Evolutionary conservation across 306 rosid genomes (phyloP).

Genomic region (Dalbergia oliveri): DNA sequence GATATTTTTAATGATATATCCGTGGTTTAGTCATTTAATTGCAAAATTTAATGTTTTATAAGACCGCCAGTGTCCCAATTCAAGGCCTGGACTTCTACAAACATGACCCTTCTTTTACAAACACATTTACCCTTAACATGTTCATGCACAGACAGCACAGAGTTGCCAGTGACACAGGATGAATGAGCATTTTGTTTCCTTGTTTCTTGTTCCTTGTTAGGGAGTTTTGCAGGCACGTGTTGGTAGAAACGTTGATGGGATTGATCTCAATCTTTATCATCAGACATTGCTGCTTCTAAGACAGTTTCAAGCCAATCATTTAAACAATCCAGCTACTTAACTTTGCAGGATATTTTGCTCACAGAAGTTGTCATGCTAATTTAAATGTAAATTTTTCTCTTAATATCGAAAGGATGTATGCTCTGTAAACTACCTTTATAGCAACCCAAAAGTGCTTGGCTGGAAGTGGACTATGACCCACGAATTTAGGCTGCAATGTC

Average conservation of each 20-base stretch:
- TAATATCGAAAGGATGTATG: conserved; percentile 23
- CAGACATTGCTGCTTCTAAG: conserved; percentile 75
- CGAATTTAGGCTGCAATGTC: too few species aligned
- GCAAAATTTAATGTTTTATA: too few species aligned
- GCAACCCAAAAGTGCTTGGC: too few species aligned
- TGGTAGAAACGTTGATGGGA: conserved; percentile 90
- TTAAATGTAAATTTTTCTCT: neutral
- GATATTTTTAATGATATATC: too few species aligned
- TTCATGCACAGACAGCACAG: neutral
- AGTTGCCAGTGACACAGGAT: neutral
- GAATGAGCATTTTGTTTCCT: conserved; percentile 34
- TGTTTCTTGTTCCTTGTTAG: conserved; percentile 58
- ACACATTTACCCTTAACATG: conserved; percentile 13
- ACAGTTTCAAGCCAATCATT: conserved; percentile 75
- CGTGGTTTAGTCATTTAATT: too few species aligned
- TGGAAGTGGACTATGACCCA: too few species aligned
- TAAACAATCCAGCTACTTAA: conserved; percentile 51
- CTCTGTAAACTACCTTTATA: neutral
- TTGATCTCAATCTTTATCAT: conserved; percentile 84
- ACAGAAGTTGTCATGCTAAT: conserved; percentile 13
- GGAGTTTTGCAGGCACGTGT: conserved; percentile 80
- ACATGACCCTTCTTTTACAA: conserved; percentile 1
- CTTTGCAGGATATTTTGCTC: conserved; percentile 34
- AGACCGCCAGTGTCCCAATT: too few species aligned
- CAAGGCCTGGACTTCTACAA: too few species aligned